phyloP scores from a whole-genome alignment of 495 filamentous ascomycete genomes.

The Tuber magnatum region DNA sequence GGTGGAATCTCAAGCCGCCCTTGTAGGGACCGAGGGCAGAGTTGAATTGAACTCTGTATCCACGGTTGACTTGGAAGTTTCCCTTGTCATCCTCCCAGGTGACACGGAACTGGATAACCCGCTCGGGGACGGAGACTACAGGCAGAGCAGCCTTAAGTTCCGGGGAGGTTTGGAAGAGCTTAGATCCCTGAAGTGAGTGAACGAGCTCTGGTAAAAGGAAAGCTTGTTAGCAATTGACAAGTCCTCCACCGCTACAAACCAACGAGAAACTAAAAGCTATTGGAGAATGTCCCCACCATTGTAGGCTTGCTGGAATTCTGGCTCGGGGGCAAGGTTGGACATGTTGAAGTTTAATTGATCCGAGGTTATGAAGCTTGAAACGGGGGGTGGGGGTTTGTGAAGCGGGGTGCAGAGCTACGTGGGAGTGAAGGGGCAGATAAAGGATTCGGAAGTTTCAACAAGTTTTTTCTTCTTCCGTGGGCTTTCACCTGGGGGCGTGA shows the following conservation, averaged over 20 bases:
- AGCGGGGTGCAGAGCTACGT: neutral
- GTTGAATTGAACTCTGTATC: conserved; percentile 98
- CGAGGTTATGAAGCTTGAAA: neutral
- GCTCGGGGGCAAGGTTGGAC: conserved; percentile 80
- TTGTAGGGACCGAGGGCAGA: conserved; percentile 97
- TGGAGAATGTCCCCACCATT: conserved; percentile 58
- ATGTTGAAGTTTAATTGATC: conserved; percentile 46
- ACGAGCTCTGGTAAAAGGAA: conserved; percentile 62
- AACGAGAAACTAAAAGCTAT: conserved; percentile 1
- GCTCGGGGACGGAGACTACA: conserved; percentile 87
- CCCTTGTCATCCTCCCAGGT: conserved; percentile 92
- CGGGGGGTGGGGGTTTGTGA: too few relatives aligned
- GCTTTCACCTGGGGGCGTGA: neutral
- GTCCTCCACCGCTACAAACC: neutral
- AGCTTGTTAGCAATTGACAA: conserved; percentile 21
- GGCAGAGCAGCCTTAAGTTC: conserved; percentile 86
- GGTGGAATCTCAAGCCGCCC: conserved; percentile 93
- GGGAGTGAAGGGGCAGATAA: neutral
- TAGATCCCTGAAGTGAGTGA: conserved; percentile 85
- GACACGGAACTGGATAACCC: conserved; percentile 93
- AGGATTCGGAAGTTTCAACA: neutral
- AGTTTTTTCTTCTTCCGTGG: neutral
- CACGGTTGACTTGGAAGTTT: conserved; percentile 86
- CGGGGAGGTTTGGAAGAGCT: conserved; percentile 86
- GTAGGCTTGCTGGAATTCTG: conserved; percentile 98